phyloP scores from a whole-genome alignment of 495 filamentous ascomycete species.

The Daldinia caldariorum region DNA sequence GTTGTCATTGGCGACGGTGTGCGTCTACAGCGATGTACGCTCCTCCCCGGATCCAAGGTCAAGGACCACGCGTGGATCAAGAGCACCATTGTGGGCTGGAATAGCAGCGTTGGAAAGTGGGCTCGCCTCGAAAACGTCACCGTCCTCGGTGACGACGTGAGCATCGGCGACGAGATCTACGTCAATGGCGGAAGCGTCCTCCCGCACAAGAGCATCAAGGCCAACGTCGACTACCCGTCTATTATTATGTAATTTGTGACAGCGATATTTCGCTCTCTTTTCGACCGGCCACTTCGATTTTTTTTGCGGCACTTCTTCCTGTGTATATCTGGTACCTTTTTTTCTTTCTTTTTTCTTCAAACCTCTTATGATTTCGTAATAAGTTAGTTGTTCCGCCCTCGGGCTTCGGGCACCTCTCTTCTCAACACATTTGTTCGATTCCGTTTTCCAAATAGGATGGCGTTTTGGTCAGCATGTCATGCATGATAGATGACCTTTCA shows the following conservation, averaged over 20 bases:
- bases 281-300: conserved; percentile 15
- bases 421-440: conserved; percentile 41
- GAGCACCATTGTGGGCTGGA: conserved; percentile 99
- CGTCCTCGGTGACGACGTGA: conserved; percentile 98
- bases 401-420: conserved; percentile 33
- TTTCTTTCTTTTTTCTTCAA: background rate
- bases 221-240: conserved; percentile 91
- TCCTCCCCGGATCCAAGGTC: conserved; percentile 88
- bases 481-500: conserved; percentile 34
- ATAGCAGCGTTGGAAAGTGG: conserved; percentile 95
- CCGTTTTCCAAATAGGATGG: conserved; percentile 32
- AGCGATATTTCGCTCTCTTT: conserved; percentile 6
- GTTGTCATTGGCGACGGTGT: conserved; percentile 97
- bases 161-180: conserved; percentile 97
- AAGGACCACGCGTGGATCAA: conserved; percentile 99
- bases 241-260: conserved; percentile 77
- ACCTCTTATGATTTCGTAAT: conserved; percentile 47
- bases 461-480: conserved; percentile 44
- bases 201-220: conserved; percentile 99
- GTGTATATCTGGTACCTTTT: conserved; percentile 42
- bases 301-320: conserved; percentile 27
- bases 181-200: conserved; percentile 97
- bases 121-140: conserved; percentile 97
- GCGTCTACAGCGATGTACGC: conserved; percentile 90
- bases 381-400: conserved; percentile 32